These are phyloP conservation scores for Aspergillus campestris DNA, from an alignment of 495 filamentous ascomycete genomes.

Conservation along the genomic window DNA sequence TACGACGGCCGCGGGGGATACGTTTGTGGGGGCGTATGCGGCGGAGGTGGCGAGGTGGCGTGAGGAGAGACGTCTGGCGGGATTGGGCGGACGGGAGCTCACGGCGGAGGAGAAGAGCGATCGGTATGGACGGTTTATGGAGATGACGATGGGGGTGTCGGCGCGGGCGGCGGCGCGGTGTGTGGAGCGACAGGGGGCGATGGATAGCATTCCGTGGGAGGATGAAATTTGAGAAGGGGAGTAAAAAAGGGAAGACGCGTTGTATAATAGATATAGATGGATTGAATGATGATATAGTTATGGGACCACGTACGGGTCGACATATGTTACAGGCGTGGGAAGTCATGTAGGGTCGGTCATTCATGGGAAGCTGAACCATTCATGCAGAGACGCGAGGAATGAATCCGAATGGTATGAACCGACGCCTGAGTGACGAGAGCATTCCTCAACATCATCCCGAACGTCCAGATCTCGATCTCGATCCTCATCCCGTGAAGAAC, in stretches of 20 bases:
- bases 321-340: neutral
- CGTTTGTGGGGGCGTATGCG: conserved; percentile 85
- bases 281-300: neutral
- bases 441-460: no score
- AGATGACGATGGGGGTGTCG: conserved; percentile 55
- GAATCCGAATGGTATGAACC: neutral
- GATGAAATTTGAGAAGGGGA: conserved; percentile 51
- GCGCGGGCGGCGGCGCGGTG: conserved; percentile 67
- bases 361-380: neutral
- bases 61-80: conserved; percentile 24
- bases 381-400: neutral
- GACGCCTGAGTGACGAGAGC: no score
- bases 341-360: neutral
- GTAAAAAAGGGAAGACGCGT: neutral
- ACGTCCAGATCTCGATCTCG: no score
- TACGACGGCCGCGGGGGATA: conserved; percentile 92
- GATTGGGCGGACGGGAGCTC: conserved; percentile 26
- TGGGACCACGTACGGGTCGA: neutral
- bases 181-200: conserved; percentile 72
- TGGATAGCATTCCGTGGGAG: conserved; percentile 80
- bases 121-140: conserved; percentile 43
- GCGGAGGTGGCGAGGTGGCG: conserved; percentile 48
- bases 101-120: conserved; percentile 33
- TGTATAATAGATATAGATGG: neutral
- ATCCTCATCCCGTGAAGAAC: no score